phyloP scores from a whole-genome alignment of 2,329 filamentous ascomycete genomes.

The Xylariaceae sp. region DNA sequence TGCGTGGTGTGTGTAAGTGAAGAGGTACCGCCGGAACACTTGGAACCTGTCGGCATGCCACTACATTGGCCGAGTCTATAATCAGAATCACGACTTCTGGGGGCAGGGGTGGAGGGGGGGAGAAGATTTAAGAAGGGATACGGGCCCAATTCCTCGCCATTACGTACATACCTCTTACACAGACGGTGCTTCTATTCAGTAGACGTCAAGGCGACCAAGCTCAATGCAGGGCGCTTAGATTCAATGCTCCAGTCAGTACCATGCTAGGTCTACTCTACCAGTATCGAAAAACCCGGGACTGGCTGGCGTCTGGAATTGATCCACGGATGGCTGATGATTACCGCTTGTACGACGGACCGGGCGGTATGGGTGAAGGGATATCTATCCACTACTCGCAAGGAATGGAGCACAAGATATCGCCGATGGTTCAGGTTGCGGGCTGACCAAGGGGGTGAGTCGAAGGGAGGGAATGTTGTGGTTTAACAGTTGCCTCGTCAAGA shows the following conservation, averaged over 20 bases:
- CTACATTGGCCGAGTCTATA: slow-evolving; percentile 33
- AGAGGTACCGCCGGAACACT: slow-evolving; percentile 33
- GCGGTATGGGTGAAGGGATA: slow-evolving; percentile 22
- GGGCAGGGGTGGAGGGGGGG: background rate
- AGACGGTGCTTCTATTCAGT: slow-evolving; percentile 31
- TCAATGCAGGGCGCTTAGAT: slow-evolving; percentile 33
- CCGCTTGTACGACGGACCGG: slow-evolving; percentile 28
- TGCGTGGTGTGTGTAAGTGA: slow-evolving; percentile 35
- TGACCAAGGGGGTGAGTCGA: slow-evolving; percentile 21
- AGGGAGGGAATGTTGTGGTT: slow-evolving; percentile 28
- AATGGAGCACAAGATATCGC: slow-evolving; percentile 25
- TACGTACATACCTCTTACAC: slow-evolving; percentile 35
- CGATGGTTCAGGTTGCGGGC: slow-evolving; percentile 2
- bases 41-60: slow-evolving; percentile 39
- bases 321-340: slow-evolving; percentile 8
- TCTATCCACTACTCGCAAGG: slow-evolving; percentile 26
- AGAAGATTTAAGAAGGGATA: background rate
- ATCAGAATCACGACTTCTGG: slow-evolving; percentile 23
- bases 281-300: slow-evolving; percentile 30
- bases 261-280: slow-evolving; percentile 31
- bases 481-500: slow-evolving; percentile 27
- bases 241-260: slow-evolving; percentile 33
- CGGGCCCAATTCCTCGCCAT: background rate
- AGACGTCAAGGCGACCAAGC: slow-evolving; percentile 27
- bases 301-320: slow-evolving; percentile 23